A percentile compares a stretch with the other conserved stretches of the same genome.
Conservation (phyloP, 2,329 filamentous ascomycete species). For the Whalleya microplaca region DNA sequence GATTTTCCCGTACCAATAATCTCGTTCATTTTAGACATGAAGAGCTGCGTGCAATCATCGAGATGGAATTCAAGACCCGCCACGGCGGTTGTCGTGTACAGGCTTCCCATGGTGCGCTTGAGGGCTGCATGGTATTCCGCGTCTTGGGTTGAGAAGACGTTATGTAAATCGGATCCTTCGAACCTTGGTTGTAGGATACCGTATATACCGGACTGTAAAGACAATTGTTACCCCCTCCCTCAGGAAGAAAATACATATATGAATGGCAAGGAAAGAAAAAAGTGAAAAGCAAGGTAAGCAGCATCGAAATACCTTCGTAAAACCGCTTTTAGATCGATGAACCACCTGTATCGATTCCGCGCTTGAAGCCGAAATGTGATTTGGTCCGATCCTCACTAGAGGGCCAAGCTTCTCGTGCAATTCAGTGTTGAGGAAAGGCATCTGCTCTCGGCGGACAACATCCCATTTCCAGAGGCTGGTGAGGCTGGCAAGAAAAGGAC, state of each 20-base stretch:
- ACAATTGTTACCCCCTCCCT: too few relatives aligned
- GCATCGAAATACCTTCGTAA: slow-evolving; percentile 10
- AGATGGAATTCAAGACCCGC: slow-evolving; percentile 11
- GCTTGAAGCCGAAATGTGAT: slow-evolving; percentile 20
- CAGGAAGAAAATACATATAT: too few relatives aligned
- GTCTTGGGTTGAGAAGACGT: slow-evolving; percentile 19
- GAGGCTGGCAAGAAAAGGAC: slow-evolving; percentile 14
- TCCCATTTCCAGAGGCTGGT: slow-evolving; percentile 19
- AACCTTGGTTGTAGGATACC: slow-evolving; percentile 12
- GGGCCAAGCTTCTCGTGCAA: slow-evolving; percentile 17
- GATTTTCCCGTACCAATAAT: slow-evolving; percentile 7
- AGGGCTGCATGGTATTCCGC: slow-evolving; percentile 17
- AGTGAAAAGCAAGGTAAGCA: too few relatives aligned
- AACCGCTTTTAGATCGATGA: slow-evolving; percentile 8
- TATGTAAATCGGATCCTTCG: slow-evolving; percentile 12
- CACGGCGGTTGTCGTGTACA: slow-evolving; percentile 17
- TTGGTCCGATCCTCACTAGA: slow-evolving; percentile 18
- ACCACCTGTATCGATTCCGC: slow-evolving; percentile 12
- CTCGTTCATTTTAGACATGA: slow-evolving; percentile 12
- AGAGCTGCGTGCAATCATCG: slow-evolving; percentile 11
- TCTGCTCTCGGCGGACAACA: slow-evolving; percentile 4
- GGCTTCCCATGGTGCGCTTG: slow-evolving; percentile 14
- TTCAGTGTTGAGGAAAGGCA: slow-evolving; percentile 11
- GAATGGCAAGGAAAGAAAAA: too few relatives aligned
- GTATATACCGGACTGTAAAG: slow-evolving; percentile 11